phyloP scores from a whole-genome alignment of 1,139 yeast species.

The Groenewaldozyma auringiensis region DNA sequence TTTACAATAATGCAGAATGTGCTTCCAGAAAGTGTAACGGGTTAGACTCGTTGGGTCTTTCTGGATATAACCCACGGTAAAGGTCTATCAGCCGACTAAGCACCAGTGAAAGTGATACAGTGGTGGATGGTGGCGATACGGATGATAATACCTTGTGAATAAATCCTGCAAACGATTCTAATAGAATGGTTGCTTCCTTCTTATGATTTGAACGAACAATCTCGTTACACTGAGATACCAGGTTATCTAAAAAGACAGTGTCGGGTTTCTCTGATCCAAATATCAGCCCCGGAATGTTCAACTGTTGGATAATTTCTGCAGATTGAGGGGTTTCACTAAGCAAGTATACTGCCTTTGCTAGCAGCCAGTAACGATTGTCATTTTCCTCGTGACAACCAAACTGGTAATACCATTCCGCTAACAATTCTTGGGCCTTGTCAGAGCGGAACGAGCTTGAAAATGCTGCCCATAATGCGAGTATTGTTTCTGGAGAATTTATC shows the following conservation, averaged over 20 bases:
- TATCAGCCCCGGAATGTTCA: background rate
- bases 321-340: background rate
- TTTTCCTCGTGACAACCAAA: background rate
- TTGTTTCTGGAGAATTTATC: background rate
- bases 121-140: background rate
- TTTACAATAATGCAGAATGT: slow-evolving; percentile 1
- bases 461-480: slow-evolving; percentile 1
- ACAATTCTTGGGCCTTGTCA: background rate
- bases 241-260: background rate
- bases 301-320: background rate
- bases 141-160: background rate
- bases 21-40: background rate
- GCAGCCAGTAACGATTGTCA: background rate
- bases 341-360: background rate
- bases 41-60: background rate
- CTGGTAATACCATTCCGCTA: background rate
- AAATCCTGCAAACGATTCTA: slow-evolving; percentile 2
- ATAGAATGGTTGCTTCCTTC: background rate
- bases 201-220: background rate
- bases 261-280: background rate
- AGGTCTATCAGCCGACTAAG: background rate
- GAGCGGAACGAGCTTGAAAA: background rate
- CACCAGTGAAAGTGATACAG: background rate
- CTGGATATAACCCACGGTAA: background rate
- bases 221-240: slow-evolving; percentile 1